Percentiles rank a stretch among this genome's conserved stretches.
These are phyloP conservation scores for Raphidocelis subcapitata DNA, from an alignment of 139 green algal genomes.

Conservation along the genomic window DNA sequence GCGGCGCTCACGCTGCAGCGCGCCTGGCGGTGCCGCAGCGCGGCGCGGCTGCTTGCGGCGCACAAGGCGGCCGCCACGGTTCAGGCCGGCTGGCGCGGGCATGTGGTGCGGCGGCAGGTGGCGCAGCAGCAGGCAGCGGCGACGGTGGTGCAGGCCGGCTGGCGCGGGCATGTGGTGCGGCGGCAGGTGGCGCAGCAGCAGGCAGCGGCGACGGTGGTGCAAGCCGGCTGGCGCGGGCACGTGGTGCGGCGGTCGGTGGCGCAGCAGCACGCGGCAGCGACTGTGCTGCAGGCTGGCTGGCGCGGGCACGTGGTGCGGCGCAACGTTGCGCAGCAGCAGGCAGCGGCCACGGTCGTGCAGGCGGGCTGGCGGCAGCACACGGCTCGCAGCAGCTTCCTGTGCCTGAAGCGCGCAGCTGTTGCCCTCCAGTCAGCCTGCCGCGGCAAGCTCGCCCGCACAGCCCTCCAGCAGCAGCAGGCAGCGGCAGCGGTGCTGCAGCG, in stretches of 20 bases:
- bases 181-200: slow-evolving; percentile 3
- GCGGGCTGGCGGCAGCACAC: slow-evolving; percentile 35
- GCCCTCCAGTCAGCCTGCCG: slow-evolving; percentile 37
- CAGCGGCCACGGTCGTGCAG: slow-evolving; percentile 31
- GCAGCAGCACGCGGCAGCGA: slow-evolving; percentile 34
- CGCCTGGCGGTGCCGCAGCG: slow-evolving; percentile 3
- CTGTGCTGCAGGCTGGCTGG: slow-evolving; percentile 39
- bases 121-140: slow-evolving; percentile 7
- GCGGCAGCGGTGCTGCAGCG: slow-evolving; percentile 9
- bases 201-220: slow-evolving; percentile 23
- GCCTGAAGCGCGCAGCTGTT: slow-evolving; percentile 11
- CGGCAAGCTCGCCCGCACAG: slow-evolving; percentile 5
- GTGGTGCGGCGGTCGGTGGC: background rate
- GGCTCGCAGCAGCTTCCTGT: slow-evolving; percentile 22
- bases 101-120: background rate
- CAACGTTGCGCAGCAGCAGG: slow-evolving; percentile 1
- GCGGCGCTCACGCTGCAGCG: no score
- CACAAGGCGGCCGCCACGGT: no score
- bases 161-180: slow-evolving; percentile 31
- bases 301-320: slow-evolving; percentile 14
- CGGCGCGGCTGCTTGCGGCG: no score
- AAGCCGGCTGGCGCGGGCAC: slow-evolving; percentile 18
- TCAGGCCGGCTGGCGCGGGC: slow-evolving; percentile 41
- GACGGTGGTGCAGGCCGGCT: slow-evolving; percentile 38
- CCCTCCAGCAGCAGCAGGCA: slow-evolving; percentile 4